Evolutionary conservation across 148 eudicot genomes (phyloP).

Genomic region (Arbutus unedo): DNA sequence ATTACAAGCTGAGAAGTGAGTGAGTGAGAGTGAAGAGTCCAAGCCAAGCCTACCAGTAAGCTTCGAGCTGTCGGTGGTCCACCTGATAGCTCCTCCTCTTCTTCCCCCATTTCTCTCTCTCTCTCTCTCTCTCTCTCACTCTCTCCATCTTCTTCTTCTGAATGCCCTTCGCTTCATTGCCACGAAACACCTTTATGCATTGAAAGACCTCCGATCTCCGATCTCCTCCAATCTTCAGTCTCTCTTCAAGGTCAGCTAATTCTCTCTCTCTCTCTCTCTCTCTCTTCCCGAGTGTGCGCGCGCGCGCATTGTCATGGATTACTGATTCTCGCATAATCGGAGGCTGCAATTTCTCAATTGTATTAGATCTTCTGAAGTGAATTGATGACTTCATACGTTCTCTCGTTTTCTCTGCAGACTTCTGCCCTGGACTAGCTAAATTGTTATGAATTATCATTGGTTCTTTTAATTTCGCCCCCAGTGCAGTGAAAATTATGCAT

Average conservation of each 20-base stretch:
- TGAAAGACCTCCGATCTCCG: conserved; percentile 16
- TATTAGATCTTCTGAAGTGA: conserved; percentile 1
- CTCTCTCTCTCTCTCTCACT: conserved; percentile 14
- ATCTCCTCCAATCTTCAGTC: conserved; percentile 19
- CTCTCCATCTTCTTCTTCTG: conserved; percentile 10
- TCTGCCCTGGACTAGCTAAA: neutral
- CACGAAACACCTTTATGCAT: conserved; percentile 25
- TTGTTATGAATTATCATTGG: neutral
- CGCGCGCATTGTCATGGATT: neutral
- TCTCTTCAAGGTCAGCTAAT: conserved; percentile 14
- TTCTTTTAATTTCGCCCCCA: neutral
- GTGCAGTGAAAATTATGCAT: neutral
- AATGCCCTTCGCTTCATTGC: conserved; percentile 33
- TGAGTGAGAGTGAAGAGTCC: neutral
- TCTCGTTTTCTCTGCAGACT: neutral
- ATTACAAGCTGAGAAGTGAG: neutral
- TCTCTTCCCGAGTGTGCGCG: neutral
- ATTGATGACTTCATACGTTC: neutral
- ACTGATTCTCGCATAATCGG: neutral
- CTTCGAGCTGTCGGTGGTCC: conserved; percentile 35
- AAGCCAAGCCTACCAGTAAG: conserved; percentile 10
- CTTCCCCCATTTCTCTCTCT: conserved; percentile 21
- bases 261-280: neutral
- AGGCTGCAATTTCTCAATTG: neutral
- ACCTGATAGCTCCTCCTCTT: conserved; percentile 1